Conservation (phyloP, 805 yeast species). For the Starmerella powellii region DNA sequence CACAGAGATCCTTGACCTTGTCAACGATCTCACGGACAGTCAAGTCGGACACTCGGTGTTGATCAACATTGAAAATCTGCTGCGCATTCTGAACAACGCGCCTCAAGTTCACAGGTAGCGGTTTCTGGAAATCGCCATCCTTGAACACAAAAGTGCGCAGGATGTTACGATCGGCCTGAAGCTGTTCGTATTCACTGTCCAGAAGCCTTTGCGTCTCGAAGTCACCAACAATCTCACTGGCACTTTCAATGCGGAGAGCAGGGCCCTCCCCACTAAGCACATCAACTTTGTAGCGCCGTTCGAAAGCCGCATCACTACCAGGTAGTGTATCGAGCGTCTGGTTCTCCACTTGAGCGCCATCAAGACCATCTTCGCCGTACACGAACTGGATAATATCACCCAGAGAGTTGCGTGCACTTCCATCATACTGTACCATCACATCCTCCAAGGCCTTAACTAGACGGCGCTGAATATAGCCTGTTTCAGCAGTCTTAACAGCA, state of each 20-base stretch:
- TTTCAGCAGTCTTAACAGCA: conserved; percentile 97
- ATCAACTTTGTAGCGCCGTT: conserved; percentile 73
- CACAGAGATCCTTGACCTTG: conserved; percentile 58
- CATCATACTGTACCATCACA: conserved; percentile 96
- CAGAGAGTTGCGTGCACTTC: conserved; percentile 92
- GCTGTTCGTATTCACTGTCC: conserved; percentile 75
- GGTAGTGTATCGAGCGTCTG: conserved; percentile 93
- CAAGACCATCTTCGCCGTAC: conserved; percentile 98
- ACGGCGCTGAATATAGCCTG: conserved; percentile 98
- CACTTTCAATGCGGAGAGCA: conserved; percentile 67
- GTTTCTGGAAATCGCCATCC: conserved; percentile 95
- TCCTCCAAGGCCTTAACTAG: conserved; percentile 92
- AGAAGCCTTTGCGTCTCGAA: conserved; percentile 64
- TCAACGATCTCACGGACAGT: conserved; percentile 67
- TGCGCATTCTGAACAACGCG: conserved; percentile 96
- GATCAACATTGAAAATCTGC: conserved; percentile 89
- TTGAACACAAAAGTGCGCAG: conserved; percentile 72
- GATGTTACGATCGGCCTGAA: conserved; percentile 61
- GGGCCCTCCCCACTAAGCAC: conserved; percentile 55
- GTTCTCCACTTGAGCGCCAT: conserved; percentile 94
- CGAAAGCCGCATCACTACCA: conserved; percentile 77
- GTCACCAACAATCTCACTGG: conserved; percentile 83
- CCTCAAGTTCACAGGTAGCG: conserved; percentile 91
- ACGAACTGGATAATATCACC: conserved; percentile 94
- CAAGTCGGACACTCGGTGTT: conserved; percentile 79